These are phyloP conservation scores for Xylaria hypoxylon DNA, from an alignment of 2,329 filamentous ascomycete species.

Conservation along the genomic window DNA sequence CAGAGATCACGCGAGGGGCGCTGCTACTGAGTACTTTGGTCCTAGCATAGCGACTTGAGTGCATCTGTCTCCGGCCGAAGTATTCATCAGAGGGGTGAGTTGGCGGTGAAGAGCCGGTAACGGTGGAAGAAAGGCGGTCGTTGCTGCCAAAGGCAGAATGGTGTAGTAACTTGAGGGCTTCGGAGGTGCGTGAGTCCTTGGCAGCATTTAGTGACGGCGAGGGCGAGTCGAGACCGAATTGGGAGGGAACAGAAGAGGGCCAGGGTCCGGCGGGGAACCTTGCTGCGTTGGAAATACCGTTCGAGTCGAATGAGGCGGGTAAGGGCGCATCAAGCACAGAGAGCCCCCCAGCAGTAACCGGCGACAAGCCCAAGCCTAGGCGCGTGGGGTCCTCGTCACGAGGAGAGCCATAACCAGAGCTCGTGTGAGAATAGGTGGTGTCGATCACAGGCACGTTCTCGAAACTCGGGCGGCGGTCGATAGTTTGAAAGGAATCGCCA, in stretches of 20 bases:
- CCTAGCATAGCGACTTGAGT: constrained; percentile 75
- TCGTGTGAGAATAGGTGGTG: constrained; percentile 66
- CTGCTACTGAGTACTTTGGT: constrained; percentile 76
- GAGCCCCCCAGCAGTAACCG: constrained; percentile 75
- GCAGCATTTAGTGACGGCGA: constrained; percentile 76
- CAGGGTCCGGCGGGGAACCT: constrained; percentile 82
- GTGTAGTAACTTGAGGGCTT: constrained; percentile 73
- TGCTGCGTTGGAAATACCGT: constrained; percentile 91
- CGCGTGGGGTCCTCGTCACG: constrained; percentile 71
- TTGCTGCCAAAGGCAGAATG: constrained; percentile 75
- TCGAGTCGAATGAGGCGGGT: constrained; percentile 95
- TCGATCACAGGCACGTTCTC: constrained; percentile 71
- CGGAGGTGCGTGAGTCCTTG: constrained; percentile 70
- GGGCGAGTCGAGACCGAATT: constrained; percentile 89
- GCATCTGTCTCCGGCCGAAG: constrained; percentile 78
- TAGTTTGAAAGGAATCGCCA: constrained; percentile 56
- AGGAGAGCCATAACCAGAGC: constrained; percentile 82
- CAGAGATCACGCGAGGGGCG: constrained; percentile 72
- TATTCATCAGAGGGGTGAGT: constrained; percentile 63
- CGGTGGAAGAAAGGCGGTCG: constrained; percentile 69
- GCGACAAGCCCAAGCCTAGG: constrained; percentile 81
- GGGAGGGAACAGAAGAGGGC: constrained; percentile 90
- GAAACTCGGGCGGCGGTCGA: constrained; percentile 63
- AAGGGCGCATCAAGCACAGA: constrained; percentile 94
- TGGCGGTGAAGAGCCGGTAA: constrained; percentile 53